Conservation (phyloP, 176 grass and related monocot species). For the Melocanna baccifera region DNA sequence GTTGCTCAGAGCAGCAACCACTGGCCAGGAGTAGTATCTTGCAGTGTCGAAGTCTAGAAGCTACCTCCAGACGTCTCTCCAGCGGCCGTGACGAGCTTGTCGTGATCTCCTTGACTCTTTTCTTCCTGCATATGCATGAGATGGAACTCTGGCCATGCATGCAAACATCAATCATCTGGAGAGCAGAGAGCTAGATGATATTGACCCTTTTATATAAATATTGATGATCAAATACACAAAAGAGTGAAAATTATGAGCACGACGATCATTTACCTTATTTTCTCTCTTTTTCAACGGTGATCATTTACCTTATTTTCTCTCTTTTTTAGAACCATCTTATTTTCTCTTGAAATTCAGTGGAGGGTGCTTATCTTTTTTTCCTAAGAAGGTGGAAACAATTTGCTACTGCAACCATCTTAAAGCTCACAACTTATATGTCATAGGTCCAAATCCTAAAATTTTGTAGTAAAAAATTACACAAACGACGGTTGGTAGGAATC, state of each 20-base stretch:
- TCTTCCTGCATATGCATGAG: neutral
- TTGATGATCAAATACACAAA: neutral
- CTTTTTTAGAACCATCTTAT: no score
- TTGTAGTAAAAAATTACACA: no score
- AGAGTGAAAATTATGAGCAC: neutral
- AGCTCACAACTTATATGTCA: no score
- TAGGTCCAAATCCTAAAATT: no score
- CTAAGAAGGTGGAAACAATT: neutral
- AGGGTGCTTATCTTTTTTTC: neutral
- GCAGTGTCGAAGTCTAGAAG: neutral
- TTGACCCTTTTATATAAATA: neutral
- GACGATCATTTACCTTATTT: neutral
- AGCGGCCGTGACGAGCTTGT: slow-evolving; percentile 10
- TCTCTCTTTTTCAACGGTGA: neutral
- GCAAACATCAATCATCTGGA: neutral
- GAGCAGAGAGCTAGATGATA: neutral
- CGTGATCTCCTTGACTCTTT: slow-evolving; percentile 23
- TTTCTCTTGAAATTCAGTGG: neutral
- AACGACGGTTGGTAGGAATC: no score
- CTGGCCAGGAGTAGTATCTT: neutral
- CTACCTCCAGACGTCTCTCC: neutral
- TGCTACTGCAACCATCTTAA: neutral
- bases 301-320: neutral
- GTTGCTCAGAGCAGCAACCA: neutral
- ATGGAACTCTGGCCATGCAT: neutral